Conservation (phyloP, 805 yeast species). For the Candida sithepensis region DNA sequence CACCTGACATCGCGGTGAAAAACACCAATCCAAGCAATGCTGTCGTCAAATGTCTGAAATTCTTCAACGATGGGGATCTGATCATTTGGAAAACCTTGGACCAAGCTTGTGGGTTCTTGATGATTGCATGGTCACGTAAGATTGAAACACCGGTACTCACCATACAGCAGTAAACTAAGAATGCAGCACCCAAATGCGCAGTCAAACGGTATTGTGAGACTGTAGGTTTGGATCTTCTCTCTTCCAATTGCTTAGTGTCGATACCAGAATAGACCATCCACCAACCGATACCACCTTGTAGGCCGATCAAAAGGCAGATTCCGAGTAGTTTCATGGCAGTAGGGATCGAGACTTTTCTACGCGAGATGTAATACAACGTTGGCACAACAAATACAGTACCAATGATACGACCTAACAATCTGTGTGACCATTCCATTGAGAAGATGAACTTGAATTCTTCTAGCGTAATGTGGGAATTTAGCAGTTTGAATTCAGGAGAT, state of each 20-base stretch:
- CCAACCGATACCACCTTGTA: slow-evolving; percentile 98
- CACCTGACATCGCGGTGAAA: slow-evolving; percentile 94
- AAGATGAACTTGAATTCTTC: slow-evolving; percentile 94
- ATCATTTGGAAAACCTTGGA: slow-evolving; percentile 52
- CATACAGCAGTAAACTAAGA: slow-evolving; percentile 82
- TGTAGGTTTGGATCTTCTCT: slow-evolving; percentile 90
- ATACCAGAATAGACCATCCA: slow-evolving; percentile 99
- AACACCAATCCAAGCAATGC: slow-evolving; percentile 70
- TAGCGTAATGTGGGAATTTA: slow-evolving; percentile 83
- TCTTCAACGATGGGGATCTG: slow-evolving; percentile 55
- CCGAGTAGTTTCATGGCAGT: slow-evolving; percentile 68
- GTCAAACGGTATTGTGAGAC: slow-evolving; percentile 94
- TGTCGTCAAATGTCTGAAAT: slow-evolving; percentile 51
- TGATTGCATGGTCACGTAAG: slow-evolving; percentile 67
- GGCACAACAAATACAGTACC: slow-evolving; percentile 84
- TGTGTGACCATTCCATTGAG: slow-evolving; percentile 97
- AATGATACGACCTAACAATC: slow-evolving; percentile 87
- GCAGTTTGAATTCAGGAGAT: slow-evolving; percentile 86
- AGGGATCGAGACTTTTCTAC: slow-evolving; percentile 61
- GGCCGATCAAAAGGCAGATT: slow-evolving; percentile 73
- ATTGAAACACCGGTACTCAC: slow-evolving; percentile 87
- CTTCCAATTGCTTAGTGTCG: slow-evolving; percentile 71
- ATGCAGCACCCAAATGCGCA: slow-evolving; percentile 92
- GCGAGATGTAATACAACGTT: slow-evolving; percentile 71
- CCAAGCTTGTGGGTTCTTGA: slow-evolving; percentile 60